phyloP scores from a whole-genome alignment of 495 filamentous ascomycete species.

The Xylaria scruposa region DNA sequence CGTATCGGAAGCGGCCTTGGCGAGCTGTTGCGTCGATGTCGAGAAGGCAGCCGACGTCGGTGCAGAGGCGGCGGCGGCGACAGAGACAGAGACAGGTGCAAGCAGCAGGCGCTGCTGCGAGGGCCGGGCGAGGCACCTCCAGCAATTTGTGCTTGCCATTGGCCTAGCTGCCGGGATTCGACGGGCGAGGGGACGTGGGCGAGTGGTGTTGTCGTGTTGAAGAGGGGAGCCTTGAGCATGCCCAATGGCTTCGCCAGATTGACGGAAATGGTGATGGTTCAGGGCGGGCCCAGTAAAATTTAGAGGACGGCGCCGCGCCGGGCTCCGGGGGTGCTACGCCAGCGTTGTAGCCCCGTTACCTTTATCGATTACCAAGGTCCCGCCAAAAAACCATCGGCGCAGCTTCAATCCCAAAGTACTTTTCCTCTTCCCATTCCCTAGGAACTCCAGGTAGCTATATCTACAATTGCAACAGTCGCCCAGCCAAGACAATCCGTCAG shows the following conservation, averaged over 20 bases:
- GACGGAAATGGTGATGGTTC: background rate
- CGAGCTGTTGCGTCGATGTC: constrained; percentile 51
- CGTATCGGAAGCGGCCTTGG: constrained; percentile 40
- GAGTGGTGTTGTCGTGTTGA: constrained; percentile 36
- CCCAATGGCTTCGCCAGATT: constrained; percentile 29
- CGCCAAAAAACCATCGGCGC: constrained; percentile 34
- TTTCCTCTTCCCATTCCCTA: constrained; percentile 19
- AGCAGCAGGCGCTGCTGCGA: constrained; percentile 41
- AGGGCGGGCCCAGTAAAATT: constrained; percentile 30
- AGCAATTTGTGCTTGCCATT: constrained; percentile 74
- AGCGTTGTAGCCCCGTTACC: too few species aligned
- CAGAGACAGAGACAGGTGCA: constrained; percentile 39
- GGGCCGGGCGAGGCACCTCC: constrained; percentile 69
- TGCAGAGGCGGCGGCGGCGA: constrained; percentile 52
- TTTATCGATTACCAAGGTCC: constrained; percentile 28
- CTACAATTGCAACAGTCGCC: constrained; percentile 6
- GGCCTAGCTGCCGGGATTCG: constrained; percentile 39
- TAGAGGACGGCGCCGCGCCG: constrained; percentile 30
- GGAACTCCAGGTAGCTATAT: background rate
- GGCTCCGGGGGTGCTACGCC: constrained; percentile 11
- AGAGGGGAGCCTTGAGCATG: background rate
- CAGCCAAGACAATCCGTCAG: background rate
- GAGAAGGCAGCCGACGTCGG: constrained; percentile 49
- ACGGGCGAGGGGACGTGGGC: constrained; percentile 42
- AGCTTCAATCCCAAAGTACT: constrained; percentile 29